Evolutionary conservation across 1,139 yeast species (phyloP).

Genomic region (Yamadazyma aaseri): DNA sequence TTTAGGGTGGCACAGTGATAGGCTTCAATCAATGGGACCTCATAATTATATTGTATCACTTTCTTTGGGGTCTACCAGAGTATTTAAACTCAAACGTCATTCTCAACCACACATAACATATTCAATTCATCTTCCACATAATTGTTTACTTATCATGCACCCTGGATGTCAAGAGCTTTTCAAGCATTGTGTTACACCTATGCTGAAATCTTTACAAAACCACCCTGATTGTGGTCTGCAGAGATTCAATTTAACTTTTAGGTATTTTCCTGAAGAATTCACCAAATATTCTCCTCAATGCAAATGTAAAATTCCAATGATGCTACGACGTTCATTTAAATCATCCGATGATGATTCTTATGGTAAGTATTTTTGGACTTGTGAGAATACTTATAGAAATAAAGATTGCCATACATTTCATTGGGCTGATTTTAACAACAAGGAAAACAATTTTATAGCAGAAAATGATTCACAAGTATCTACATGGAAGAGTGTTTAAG

Average conservation of each 20-base stretch:
- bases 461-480: conserved; percentile 19
- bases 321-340: conserved; percentile 46
- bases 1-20: conserved; percentile 74
- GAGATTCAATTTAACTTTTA: conserved; percentile 63
- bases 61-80: conserved; percentile 66
- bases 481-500: conserved; percentile 26
- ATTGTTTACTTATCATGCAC: conserved; percentile 65
- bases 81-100: conserved; percentile 52
- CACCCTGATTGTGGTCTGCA: conserved; percentile 50
- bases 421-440: conserved; percentile 44
- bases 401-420: conserved; percentile 47
- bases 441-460: conserved; percentile 24
- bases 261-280: conserved; percentile 46
- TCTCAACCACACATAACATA: conserved; percentile 30
- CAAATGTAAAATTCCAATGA: conserved; percentile 45
- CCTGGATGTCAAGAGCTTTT: conserved; percentile 75
- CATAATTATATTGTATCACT: conserved; percentile 63
- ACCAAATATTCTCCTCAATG: conserved; percentile 49
- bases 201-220: conserved; percentile 28
- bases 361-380: conserved; percentile 56
- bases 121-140: conserved; percentile 62
- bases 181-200: conserved; percentile 49
- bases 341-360: conserved; percentile 28
- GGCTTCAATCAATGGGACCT: conserved; percentile 69
- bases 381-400: conserved; percentile 39